phyloP scores from a whole-genome alignment of 179 eudicot species.

The Silene noctiflora region DNA sequence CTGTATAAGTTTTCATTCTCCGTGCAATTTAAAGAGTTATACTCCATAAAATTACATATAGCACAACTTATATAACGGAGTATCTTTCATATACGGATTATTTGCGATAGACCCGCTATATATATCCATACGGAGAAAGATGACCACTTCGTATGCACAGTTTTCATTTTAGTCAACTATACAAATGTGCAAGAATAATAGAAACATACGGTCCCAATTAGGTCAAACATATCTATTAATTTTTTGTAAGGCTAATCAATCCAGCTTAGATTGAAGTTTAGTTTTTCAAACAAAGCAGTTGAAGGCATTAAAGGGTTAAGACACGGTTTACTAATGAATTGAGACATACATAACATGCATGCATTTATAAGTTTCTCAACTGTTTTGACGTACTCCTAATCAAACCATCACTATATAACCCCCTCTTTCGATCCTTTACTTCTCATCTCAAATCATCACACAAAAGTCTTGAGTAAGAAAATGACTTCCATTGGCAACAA shows the following conservation, averaged over 20 bases:
- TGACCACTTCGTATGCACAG: neutral
- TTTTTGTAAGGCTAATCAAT: neutral
- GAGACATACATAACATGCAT: slow-evolving; percentile 7
- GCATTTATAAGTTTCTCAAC: slow-evolving; percentile 23
- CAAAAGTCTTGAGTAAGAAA: neutral
- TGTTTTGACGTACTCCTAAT: slow-evolving; percentile 5
- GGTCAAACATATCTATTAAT: neutral
- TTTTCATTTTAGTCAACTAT: neutral
- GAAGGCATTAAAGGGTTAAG: slow-evolving; percentile 20
- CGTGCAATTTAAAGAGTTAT: too few species aligned
- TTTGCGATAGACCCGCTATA: too few species aligned
- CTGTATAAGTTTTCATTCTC: too few species aligned
- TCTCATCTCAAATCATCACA: slow-evolving; percentile 25
- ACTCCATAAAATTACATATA: too few species aligned
- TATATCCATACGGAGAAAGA: too few species aligned
- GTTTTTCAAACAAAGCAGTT: slow-evolving; percentile 28
- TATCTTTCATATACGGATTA: too few species aligned
- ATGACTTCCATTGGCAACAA: slow-evolving; percentile 12
- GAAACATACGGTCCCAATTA: neutral
- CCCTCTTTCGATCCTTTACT: slow-evolving; percentile 14
- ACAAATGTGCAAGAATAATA: neutral
- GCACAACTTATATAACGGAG: too few species aligned
- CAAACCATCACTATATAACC: slow-evolving; percentile 26
- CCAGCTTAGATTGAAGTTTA: slow-evolving; percentile 16
- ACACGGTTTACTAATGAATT: slow-evolving; percentile 23